Base-by-base conservation (phyloP, 257 asterid species). In the Gynochthodes officinalis region DNA sequence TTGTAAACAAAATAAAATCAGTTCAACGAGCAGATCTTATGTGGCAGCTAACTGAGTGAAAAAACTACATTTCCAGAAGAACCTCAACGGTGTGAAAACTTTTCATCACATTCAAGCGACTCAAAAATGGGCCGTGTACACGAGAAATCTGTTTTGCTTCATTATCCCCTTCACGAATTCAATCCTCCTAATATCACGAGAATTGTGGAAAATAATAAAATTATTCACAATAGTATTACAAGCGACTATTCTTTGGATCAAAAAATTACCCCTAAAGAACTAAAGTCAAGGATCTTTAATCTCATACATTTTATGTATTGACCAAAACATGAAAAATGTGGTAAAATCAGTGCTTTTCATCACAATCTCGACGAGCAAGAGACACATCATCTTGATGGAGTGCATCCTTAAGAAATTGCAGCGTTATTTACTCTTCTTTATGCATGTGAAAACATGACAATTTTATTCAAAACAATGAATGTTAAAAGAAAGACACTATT, bases 31-130 rank as follows among this genome's bases (percentile, higher is more conserved):
- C 39, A 4, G 30, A 30, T 16, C 27, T n/a, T n/a, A n/a, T 19
- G 10, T 37, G 40, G 49, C 33, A 59, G 23, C 10, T 11, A 50
- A 54, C n/a, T n/a, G 21, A 18, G 21, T 19, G 43, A 39, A 68
- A 4, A 54, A 8, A 2, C 11, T 44, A 92, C 99, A 86, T 90
- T 94, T 77, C 97, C 99, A 80, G 99, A 98, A 83, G 99, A 72
- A 92, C 98, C 86, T 95, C 99, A 73, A 95, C 98, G 75, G 99
- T 15, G 99, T 95, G 88, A 95, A 82, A 87, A 91, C 55, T 85
- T 90, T 40, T 88, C 96, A 43, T 95, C 99, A 68, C 98, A 95
- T 59, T 92, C 97, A 54, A 95, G 90, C 86, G 92, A 88, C 88
- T 95, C 99, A 76, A 82, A 79, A 61, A 95, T 70, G 54, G 99